Evolutionary conservation across 2,329 filamentous ascomycete species (phyloP), one percentile per base, ranked within the genome.

Genomic region (Penicillium sp.): DNA sequence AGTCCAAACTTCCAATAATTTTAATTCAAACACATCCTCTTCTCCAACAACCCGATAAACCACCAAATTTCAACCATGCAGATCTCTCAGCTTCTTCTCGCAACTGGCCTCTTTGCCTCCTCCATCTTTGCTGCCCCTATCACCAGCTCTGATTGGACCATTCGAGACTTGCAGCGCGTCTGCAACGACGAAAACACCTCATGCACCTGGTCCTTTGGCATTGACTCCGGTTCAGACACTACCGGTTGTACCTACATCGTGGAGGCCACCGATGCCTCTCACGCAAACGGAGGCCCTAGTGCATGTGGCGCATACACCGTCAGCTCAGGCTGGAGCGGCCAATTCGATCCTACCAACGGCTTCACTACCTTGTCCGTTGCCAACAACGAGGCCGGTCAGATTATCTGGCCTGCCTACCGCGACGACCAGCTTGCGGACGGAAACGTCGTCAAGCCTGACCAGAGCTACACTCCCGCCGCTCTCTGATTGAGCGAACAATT

Each of bases 291-390:
- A 40, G 48, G 48, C 13, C 48, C 36, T 16, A 50, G 36, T 6
- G 16, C 19, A 19, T 84, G 80, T 72, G 81, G 80, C 44, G 64
- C 67, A 53, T 84, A 75, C 75, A 79, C 74, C 60, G 62, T 84
- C 66, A 79, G 76, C 44, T 78, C 77, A 2, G 79, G 79, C 71
- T 84, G 81, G 81, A 81, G 76, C 69, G 80, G 75, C 68, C 76
- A 82, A 65, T 84, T 84, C 60, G 82, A 81, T 55, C 57, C 71
- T 21, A 76, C 70, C 62, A 72, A 79, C 29, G 82, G 80, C 60
- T 84, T 83, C 75, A 83, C 81, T 31, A 81, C 78, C 21, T 70
- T 84, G 29, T 73, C 77, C 19, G 77, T 84, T 48, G 74, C 77
- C 34, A 72, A 50, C 13, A 3, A 40, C 1, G 23, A 27, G 13